Conservation (phyloP, 2,329 filamentous ascomycete species). For the Aspergillus chevalieri region DNA sequence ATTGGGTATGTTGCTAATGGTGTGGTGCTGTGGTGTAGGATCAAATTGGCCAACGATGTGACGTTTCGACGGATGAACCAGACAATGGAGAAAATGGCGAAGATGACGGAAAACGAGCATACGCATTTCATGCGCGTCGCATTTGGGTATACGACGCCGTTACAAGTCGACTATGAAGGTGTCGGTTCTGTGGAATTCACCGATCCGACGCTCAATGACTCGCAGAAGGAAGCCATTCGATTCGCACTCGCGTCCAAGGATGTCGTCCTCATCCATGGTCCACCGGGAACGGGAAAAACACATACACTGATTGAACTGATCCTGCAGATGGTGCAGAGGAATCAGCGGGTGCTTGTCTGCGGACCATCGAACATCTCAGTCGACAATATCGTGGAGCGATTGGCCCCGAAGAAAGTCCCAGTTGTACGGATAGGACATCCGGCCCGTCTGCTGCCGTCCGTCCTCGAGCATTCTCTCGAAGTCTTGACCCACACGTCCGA, state of each 20-base stretch:
- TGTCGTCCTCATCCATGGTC: slow-evolving; percentile 86
- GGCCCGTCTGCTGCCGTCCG: slow-evolving; percentile 78
- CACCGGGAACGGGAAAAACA: slow-evolving; percentile 93
- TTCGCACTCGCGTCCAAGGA: slow-evolving; percentile 80
- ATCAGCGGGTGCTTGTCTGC: slow-evolving; percentile 78
- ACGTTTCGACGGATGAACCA: slow-evolving; percentile 62
- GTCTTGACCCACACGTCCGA: slow-evolving; percentile 86
- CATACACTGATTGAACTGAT: slow-evolving; percentile 95
- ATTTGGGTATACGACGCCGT: slow-evolving; percentile 53
- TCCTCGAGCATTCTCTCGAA: slow-evolving; percentile 84
- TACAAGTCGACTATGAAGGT: slow-evolving; percentile 43
- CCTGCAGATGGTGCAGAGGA: slow-evolving; percentile 72
- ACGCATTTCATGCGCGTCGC: slow-evolving; percentile 55
- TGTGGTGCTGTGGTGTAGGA: slow-evolving; percentile 34
- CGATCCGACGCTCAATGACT: slow-evolving; percentile 54
- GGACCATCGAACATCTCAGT: slow-evolving; percentile 96
- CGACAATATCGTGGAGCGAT: slow-evolving; percentile 93
- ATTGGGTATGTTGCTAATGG: neutral
- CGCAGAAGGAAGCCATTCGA: slow-evolving; percentile 59
- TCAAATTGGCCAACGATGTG: slow-evolving; percentile 62
- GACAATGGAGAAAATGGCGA: slow-evolving; percentile 55
- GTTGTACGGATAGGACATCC: slow-evolving; percentile 90
- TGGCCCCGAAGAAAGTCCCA: slow-evolving; percentile 75
- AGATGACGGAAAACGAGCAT: slow-evolving; percentile 51
- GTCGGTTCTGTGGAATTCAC: slow-evolving; percentile 47